Evolutionary conservation across 2,329 filamentous ascomycete genomes (phyloP).

Genomic region (Pseudogymnoascus verrucosus): DNA sequence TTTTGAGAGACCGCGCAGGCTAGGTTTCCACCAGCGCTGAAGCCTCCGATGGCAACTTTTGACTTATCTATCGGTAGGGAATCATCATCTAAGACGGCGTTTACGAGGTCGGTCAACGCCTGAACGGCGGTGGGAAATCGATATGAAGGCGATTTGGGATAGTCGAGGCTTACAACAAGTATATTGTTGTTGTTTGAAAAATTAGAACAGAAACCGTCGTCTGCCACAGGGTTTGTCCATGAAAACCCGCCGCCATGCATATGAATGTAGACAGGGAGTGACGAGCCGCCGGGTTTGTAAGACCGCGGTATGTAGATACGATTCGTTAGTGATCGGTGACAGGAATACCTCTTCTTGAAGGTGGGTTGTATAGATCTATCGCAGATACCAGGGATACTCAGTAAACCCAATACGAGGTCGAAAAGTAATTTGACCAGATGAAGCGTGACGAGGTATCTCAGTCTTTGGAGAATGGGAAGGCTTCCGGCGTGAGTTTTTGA

Average conservation of each 20-base stretch:
- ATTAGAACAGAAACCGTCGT: conserved; percentile 39
- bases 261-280: conserved; percentile 38
- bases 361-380: not conserved
- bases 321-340: conserved; percentile 17
- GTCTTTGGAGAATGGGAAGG: not conserved
- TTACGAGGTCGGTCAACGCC: conserved; percentile 38
- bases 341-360: not conserved
- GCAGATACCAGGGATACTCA: not conserved
- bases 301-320: conserved; percentile 34
- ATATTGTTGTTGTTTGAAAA: conserved; percentile 35
- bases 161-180: conserved; percentile 41
- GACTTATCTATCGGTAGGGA: conserved; percentile 37
- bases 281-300: conserved; percentile 23
- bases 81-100: conserved; percentile 35
- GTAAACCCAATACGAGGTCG: not conserved
- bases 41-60: conserved; percentile 39
- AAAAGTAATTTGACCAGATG: not conserved
- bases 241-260: conserved; percentile 47
- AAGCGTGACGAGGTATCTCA: not conserved
- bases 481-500: not conserved
- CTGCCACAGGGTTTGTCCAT: conserved; percentile 34
- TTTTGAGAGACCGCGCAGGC: conserved; percentile 35
- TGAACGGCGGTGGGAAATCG: conserved; percentile 38
- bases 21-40: conserved; percentile 44
- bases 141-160: conserved; percentile 38